phyloP scores from a whole-genome alignment of 176 grass and related monocot genomes.

The Miscanthus lutarioriparius region DNA sequence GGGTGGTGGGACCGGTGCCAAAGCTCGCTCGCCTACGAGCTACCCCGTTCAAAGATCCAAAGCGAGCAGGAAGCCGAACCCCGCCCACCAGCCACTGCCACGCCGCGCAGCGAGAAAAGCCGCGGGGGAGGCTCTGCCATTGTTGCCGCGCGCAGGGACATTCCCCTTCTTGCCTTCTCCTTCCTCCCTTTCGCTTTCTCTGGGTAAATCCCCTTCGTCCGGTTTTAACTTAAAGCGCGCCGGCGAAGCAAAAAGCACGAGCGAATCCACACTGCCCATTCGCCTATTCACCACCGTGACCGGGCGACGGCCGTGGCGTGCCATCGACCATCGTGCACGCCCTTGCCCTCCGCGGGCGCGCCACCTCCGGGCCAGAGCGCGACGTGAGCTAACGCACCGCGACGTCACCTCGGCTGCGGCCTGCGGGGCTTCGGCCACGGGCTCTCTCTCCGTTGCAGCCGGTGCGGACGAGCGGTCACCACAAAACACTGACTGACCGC shows the following conservation, averaged over 20 bases:
- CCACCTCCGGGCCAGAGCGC: not conserved
- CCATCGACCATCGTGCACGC: not conserved
- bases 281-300: not conserved
- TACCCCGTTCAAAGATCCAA: constrained; percentile 66
- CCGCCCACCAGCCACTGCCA: not conserved
- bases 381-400: no score
- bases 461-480: no score
- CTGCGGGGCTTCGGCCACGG: no score
- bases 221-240: constrained; percentile 30
- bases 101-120: not conserved
- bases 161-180: not conserved
- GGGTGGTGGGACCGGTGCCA: not conserved
- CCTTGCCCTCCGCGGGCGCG: not conserved
- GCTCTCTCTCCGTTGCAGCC: no score
- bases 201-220: not conserved
- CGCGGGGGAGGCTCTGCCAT: not conserved
- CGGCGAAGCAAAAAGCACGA: not conserved
- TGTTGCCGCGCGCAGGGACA: constrained; percentile 43
- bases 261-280: not conserved
- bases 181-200: constrained; percentile 25
- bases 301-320: not conserved
- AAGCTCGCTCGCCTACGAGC: not conserved
- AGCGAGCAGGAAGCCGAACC: not conserved
- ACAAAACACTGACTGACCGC: not conserved
- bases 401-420: no score